These are phyloP conservation scores for Bauhinia variegata DNA, from an alignment of 306 rosid genomes.

Conservation along the genomic window DNA sequence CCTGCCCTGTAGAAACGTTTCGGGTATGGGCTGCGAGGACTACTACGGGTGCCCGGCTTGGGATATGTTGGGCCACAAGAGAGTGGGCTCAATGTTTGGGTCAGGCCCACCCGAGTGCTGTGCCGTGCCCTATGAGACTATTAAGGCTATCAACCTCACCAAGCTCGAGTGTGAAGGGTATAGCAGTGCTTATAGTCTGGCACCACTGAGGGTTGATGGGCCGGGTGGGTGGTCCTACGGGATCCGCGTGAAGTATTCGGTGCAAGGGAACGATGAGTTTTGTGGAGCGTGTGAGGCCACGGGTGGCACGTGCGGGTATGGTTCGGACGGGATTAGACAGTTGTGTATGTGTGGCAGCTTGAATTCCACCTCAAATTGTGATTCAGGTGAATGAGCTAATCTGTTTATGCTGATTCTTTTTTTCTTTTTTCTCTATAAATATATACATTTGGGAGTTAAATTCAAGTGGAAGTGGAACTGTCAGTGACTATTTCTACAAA, in stretches of 20 bases:
- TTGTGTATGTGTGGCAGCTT: constrained; percentile 75
- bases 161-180: constrained; percentile 90
- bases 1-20: constrained; percentile 82
- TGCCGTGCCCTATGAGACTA: constrained; percentile 69
- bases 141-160: constrained; percentile 73
- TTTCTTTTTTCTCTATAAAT: not conserved
- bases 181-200: constrained; percentile 85
- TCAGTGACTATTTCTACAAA: constrained; percentile 6
- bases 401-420: not conserved
- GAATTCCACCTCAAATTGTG: constrained; percentile 89
- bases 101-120: constrained; percentile 87
- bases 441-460: not conserved
- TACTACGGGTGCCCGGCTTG: constrained; percentile 86
- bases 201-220: constrained; percentile 79
- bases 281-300: constrained; percentile 90
- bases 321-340: constrained; percentile 66
- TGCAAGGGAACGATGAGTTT: constrained; percentile 71
- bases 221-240: constrained; percentile 82
- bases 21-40: constrained; percentile 94
- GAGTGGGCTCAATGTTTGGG: constrained; percentile 53
- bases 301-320: constrained; percentile 89
- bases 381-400: constrained; percentile 51
- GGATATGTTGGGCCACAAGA: constrained; percentile 69
- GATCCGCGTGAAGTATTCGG: constrained; percentile 82
- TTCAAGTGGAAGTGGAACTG: too few species aligned